phyloP scores from a whole-genome alignment of 345 rosid species.

The Arabidopsis arenosa region DNA sequence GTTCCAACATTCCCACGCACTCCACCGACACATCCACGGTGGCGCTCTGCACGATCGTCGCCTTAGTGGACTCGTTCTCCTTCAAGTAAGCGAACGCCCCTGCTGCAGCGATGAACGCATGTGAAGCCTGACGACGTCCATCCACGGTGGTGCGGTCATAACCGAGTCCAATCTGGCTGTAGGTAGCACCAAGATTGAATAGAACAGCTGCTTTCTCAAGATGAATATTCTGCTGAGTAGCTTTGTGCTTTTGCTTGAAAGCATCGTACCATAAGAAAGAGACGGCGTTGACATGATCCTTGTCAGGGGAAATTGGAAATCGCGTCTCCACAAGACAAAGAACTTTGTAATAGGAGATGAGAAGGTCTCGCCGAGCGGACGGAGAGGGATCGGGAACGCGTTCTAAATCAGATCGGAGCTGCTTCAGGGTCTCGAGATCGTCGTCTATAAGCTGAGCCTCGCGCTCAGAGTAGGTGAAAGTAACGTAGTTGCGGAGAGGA shows the following conservation, averaged over 20 bases:
- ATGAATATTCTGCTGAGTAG: constrained; percentile 89
- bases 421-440: constrained; percentile 76
- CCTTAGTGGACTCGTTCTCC: constrained; percentile 81
- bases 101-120: constrained; percentile 85
- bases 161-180: constrained; percentile 88
- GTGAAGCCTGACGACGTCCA: constrained; percentile 86
- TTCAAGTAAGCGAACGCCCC: constrained; percentile 79
- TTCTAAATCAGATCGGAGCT: constrained; percentile 83
- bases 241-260: constrained; percentile 82
- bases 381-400: constrained; percentile 78
- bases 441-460: constrained; percentile 94
- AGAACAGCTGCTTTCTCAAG: constrained; percentile 91
- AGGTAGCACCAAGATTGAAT: constrained; percentile 82
- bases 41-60: constrained; percentile 70
- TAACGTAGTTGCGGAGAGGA: constrained; percentile 86
- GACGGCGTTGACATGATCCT: constrained; percentile 77
- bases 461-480: constrained; percentile 86
- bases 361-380: constrained; percentile 78
- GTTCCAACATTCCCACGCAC: constrained; percentile 92
- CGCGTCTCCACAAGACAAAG: constrained; percentile 90
- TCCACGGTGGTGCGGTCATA: constrained; percentile 80
- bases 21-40: constrained; percentile 87
- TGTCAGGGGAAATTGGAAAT: constrained; percentile 91
- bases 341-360: constrained; percentile 70
- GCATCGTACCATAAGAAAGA: constrained; percentile 89